These are phyloP conservation scores for Datisca glomerata DNA, from an alignment of 306 rosid species.

Conservation along the genomic window DNA sequence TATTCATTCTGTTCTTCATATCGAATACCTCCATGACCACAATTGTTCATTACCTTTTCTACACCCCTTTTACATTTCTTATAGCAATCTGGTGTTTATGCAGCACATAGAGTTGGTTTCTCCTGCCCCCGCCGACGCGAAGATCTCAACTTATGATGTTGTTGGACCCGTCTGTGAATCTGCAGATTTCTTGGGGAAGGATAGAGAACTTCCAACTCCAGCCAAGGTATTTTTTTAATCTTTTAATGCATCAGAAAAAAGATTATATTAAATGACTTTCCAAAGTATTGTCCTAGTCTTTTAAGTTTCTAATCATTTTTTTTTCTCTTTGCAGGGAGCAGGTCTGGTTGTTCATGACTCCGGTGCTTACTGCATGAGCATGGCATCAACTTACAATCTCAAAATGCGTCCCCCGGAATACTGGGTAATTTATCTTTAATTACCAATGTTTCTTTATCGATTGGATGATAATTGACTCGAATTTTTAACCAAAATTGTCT, in stretches of 20 bases:
- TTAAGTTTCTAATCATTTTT: no score
- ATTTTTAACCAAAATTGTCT: not conserved
- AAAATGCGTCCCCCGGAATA: slow-evolving; percentile 96
- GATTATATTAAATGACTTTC: no score
- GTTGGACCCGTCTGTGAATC: slow-evolving; percentile 65
- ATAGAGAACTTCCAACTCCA: slow-evolving; percentile 43
- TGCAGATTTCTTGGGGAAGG: slow-evolving; percentile 50
- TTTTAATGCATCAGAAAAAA: no score
- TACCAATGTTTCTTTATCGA: not conserved
- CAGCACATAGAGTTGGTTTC: slow-evolving; percentile 95
- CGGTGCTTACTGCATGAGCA: slow-evolving; percentile 98
- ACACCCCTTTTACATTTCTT: not conserved
- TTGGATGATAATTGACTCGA: no score
- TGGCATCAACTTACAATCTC: slow-evolving; percentile 96
- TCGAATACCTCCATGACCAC: no score
- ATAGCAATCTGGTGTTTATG: slow-evolving; percentile 9
- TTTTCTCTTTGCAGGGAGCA: slow-evolving; percentile 69
- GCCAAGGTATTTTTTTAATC: slow-evolving; percentile 33
- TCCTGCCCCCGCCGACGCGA: slow-evolving; percentile 42
- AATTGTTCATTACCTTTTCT: no score
- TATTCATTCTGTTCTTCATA: no score
- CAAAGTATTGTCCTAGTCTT: no score
- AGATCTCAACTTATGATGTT: slow-evolving; percentile 38
- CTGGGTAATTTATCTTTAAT: slow-evolving; percentile 45
- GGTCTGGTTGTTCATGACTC: slow-evolving; percentile 98